These are phyloP conservation scores for Fusarium vanettenii DNA, from an alignment of 2,329 filamentous ascomycete genomes.

Conservation along the genomic window DNA sequence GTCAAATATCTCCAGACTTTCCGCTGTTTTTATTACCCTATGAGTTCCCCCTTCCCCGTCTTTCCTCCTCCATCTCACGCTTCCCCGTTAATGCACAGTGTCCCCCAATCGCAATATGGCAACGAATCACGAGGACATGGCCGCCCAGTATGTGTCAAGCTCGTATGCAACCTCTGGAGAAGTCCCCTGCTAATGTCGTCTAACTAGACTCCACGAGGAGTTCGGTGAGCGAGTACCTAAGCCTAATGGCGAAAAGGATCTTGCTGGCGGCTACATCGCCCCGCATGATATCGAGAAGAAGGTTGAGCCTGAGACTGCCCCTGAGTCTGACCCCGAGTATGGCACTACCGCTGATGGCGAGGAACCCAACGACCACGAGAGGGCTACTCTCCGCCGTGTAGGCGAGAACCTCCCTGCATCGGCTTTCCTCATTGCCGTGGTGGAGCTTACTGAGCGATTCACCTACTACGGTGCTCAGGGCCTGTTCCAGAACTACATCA, in stretches of 20 bases:
- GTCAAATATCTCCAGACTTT: slow-evolving; percentile 9
- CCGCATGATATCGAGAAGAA: slow-evolving; percentile 41
- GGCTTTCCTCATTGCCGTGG: slow-evolving; percentile 66
- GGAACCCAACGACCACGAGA: slow-evolving; percentile 65
- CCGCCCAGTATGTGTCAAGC: slow-evolving; percentile 46
- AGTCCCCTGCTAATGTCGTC: slow-evolving; percentile 14
- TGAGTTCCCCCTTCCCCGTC: slow-evolving; percentile 1
- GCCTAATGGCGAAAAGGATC: slow-evolving; percentile 35
- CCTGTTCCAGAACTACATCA: slow-evolving; percentile 68
- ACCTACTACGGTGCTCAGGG: slow-evolving; percentile 66
- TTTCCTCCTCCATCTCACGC: not conserved
- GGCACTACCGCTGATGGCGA: slow-evolving; percentile 57
- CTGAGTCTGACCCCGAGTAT: slow-evolving; percentile 39
- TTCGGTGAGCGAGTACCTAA: slow-evolving; percentile 40
- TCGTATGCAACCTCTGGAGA: not conserved
- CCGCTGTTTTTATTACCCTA: not conserved
- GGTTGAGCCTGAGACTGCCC: not conserved
- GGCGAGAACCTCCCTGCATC: slow-evolving; percentile 66
- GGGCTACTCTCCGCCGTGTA: slow-evolving; percentile 60
- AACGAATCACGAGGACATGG: slow-evolving; percentile 48
- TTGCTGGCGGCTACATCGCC: slow-evolving; percentile 40
- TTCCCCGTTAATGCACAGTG: slow-evolving; percentile 7
- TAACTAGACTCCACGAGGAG: slow-evolving; percentile 43
- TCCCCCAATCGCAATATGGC: slow-evolving; percentile 42
- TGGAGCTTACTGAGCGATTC: slow-evolving; percentile 69